A percentile compares a stretch with the other conserved stretches of the same genome.
Conservation (phyloP, 2,329 filamentous ascomycete species). For the Passalora sequoiae region DNA sequence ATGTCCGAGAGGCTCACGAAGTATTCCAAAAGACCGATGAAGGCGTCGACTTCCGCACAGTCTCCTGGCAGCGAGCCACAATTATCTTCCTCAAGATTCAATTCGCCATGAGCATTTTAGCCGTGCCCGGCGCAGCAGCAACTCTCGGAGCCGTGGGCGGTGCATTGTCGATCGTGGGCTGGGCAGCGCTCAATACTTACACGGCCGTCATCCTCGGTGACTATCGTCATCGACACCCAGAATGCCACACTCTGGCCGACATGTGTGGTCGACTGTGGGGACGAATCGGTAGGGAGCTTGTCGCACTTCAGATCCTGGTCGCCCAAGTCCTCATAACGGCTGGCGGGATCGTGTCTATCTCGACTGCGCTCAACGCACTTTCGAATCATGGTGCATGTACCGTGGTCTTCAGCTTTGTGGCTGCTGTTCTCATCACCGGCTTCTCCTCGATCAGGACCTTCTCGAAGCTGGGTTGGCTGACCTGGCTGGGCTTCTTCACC, state of each 20-base stretch:
- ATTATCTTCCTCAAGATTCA: conserved; percentile 48
- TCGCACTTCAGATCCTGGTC: conserved; percentile 52
- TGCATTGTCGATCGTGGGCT: conserved; percentile 42
- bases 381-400: conserved; percentile 32
- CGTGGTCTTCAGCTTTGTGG: conserved; percentile 36
- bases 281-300: conserved; percentile 46
- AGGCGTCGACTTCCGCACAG: conserved; percentile 48
- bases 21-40: conserved; percentile 46
- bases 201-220: conserved; percentile 46
- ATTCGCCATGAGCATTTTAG: conserved; percentile 29
- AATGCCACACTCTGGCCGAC: conserved; percentile 50
- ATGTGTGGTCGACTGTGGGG: conserved; percentile 55
- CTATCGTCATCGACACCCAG: conserved; percentile 46
- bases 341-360: conserved; percentile 17
- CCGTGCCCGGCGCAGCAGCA: conserved; percentile 12
- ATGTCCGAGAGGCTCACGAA: conserved; percentile 28
- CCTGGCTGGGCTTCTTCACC: conserved; percentile 29
- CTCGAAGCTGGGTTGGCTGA: conserved; percentile 28
- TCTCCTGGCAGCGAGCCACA: conserved; percentile 47
- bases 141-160: conserved; percentile 37
- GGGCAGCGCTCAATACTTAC: conserved; percentile 45
- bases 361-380: conserved; percentile 21
- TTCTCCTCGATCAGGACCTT: conserved; percentile 33
- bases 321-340: conserved; percentile 46
- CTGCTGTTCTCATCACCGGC: conserved; percentile 36